Conservation (phyloP, 2,329 filamentous ascomycete species). For the Ophiostoma ulmi region DNA sequence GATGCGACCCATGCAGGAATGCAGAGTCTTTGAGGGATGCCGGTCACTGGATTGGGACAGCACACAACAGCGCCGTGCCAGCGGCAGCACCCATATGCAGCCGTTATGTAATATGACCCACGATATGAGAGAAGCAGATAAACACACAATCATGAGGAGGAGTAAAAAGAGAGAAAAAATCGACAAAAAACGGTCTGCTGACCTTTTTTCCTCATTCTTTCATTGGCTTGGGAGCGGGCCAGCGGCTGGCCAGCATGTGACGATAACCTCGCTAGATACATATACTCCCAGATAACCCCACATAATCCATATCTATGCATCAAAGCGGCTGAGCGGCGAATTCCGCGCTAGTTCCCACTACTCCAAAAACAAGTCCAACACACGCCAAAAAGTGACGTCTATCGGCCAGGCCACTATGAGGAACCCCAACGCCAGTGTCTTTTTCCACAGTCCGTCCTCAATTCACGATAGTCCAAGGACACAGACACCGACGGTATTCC, state of each 20-base stretch:
- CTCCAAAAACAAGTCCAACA: not conserved
- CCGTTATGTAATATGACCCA: not conserved
- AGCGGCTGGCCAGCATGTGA: constrained; percentile 17
- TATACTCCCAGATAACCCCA: not conserved
- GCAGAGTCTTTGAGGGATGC: not conserved
- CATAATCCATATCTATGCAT: not conserved
- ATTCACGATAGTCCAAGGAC: not conserved
- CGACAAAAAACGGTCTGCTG: constrained; percentile 4
- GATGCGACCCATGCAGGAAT: not conserved
- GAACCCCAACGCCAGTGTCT: not conserved
- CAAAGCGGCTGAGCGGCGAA: not conserved
- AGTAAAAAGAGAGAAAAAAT: not conserved
- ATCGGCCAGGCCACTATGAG: not conserved
- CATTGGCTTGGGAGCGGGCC: constrained; percentile 2
- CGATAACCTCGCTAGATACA: constrained; percentile 20
- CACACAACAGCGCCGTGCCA: constrained; percentile 1
- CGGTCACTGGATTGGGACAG: not conserved
- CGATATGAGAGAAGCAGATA: not conserved
- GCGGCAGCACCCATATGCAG: not conserved
- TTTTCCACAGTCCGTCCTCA: constrained; percentile 9
- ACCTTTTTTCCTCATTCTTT: constrained; percentile 13
- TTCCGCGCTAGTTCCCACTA: not conserved
- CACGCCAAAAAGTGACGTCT: constrained; percentile 11
- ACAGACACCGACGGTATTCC: not conserved
- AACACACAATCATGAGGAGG: not conserved